Percentiles rank a stretch among this genome's conserved stretches.
These are phyloP conservation scores for Salvia sclarea DNA, from an alignment of 305 asterid genomes.

Conservation along the genomic window DNA sequence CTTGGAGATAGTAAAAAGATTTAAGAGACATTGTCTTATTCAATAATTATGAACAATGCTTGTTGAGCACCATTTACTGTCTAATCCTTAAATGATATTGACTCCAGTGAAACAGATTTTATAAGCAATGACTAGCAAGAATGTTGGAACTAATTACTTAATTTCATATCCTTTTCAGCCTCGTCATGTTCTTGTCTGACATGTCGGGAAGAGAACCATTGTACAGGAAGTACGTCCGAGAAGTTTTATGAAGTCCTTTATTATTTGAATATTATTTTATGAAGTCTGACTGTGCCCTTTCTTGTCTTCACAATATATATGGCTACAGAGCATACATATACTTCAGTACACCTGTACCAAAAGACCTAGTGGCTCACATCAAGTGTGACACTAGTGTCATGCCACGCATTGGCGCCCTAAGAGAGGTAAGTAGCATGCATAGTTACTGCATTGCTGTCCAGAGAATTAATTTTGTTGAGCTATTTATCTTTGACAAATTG, in stretches of 20 bases:
- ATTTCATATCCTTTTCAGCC: conserved; percentile 54
- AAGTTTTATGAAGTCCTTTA: conserved; percentile 10
- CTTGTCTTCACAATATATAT: conserved; percentile 30
- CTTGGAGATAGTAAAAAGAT: background rate
- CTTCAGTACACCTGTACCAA: conserved; percentile 83
- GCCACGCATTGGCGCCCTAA: conserved; percentile 95
- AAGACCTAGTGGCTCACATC: conserved; percentile 75
- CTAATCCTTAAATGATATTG: background rate
- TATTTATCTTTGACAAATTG: conserved; percentile 33
- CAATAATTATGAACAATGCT: conserved; percentile 1
- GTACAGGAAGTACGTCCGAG: conserved; percentile 76
- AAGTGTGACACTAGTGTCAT: conserved; percentile 87
- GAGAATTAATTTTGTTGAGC: conserved; percentile 16
- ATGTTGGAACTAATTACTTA: conserved; percentile 34
- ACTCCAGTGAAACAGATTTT: conserved; percentile 5
- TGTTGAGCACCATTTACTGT: background rate
- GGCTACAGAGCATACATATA: conserved; percentile 83
- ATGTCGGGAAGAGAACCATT: conserved; percentile 99
- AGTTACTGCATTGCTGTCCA: conserved; percentile 12
- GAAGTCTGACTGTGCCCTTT: conserved; percentile 25
- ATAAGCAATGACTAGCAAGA: conserved; percentile 22
- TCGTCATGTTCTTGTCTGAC: conserved; percentile 95
- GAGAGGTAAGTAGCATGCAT: conserved; percentile 61
- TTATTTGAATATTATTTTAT: conserved; percentile 5
- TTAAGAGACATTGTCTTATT: conserved; percentile 1